These are phyloP conservation scores for Penicillium frequentans DNA, from an alignment of 2,329 filamentous ascomycete species.

Conservation along the genomic window DNA sequence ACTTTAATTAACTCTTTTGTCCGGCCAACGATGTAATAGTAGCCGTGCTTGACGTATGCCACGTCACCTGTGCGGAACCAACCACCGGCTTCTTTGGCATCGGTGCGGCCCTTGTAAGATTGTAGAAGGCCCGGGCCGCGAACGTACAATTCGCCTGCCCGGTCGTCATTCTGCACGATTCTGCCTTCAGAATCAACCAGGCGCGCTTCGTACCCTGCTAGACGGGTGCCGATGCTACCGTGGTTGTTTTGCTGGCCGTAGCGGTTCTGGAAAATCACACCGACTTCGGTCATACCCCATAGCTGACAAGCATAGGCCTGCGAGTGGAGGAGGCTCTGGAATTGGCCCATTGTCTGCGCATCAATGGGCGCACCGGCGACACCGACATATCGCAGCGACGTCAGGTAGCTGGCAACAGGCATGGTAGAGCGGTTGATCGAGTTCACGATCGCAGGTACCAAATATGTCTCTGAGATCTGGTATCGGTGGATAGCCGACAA, in stretches of 20 bases:
- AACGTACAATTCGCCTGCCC: conserved; percentile 45
- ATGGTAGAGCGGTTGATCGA: conserved; percentile 32
- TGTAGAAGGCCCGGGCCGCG: conserved; percentile 37
- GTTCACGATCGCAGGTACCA: conserved; percentile 49
- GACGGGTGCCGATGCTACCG: conserved; percentile 49
- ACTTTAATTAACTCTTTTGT: conserved; percentile 51
- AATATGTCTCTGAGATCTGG: conserved; percentile 50
- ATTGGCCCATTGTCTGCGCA: conserved; percentile 39
- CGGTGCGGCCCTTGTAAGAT: conserved; percentile 37
- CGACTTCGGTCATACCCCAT: conserved; percentile 59
- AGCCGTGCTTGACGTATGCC: conserved; percentile 35
- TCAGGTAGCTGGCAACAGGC: conserved; percentile 32
- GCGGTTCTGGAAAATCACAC: conserved; percentile 44
- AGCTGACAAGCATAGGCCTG: conserved; percentile 48
- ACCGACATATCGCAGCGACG: conserved; percentile 45
- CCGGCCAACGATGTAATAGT: conserved; percentile 43
- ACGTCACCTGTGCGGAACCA: conserved; percentile 49
- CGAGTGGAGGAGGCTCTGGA: conserved; percentile 42
- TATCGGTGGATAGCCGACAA: conserved; percentile 41
- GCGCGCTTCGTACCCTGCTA: conserved; percentile 43
- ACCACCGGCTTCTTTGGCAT: conserved; percentile 37
- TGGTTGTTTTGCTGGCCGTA: conserved; percentile 42
- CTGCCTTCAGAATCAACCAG: conserved; percentile 37
- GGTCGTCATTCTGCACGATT: conserved; percentile 27
- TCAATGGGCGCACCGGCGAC: conserved; percentile 54